Base-by-base conservation (phyloP, 768 basidiomycete species). In the Phanerodontia chrysosporium region DNA sequence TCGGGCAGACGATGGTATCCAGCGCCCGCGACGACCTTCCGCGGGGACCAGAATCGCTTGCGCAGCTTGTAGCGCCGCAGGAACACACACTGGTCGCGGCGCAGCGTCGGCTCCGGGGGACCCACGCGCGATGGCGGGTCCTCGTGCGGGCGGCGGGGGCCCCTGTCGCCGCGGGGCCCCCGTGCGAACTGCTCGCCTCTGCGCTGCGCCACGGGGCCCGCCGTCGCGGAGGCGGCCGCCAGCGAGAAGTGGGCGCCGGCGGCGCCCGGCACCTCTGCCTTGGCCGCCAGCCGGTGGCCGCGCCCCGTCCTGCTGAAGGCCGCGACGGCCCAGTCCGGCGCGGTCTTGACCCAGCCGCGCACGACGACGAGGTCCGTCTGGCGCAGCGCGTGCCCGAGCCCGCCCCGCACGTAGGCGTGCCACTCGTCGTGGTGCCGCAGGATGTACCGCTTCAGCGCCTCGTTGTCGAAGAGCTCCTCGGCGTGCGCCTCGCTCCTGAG, bases 41-140 rank as follows among this genome's bases (percentile, higher is more conserved):
- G 46, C 27, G 12, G 49, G 56, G 18, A 1, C n/a, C 36, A 52
- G 54, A 61, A 5, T 48, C 56, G 49, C 14, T 29, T 45, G 57
- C 57, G 62, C 42, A 62, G 24, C 60, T 58, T 65, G 54, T 56
- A 62, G n/a, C 62, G 64, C 13, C 48, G 36, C 6, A 66, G 9
- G 42, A 66, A 66, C 6, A 66, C 30, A 8, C 29, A 53, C 28
- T 66, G 65, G 18, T 66, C 61, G 32, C 13, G 32, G 7, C 13
- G 32, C 32, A 35, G 13, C 6, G 32, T 35, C 32, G 32, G 6
- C 7, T 35, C 32, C 32, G 32, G n/a, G n/a, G n/a, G n/a, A n/a
- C n/a, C n/a, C n/a, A n/a, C n/a, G n/a, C n/a, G n/a, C n/a, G n/a
- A n/a, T n/a, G n/a, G n/a, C n/a, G n/a, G n/a, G n/a, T n/a, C n/a